Evolutionary conservation across 345 rosid species (phyloP), one percentile per base, ranked within the genome.

Genomic region (Syzygium oleosum): DNA sequence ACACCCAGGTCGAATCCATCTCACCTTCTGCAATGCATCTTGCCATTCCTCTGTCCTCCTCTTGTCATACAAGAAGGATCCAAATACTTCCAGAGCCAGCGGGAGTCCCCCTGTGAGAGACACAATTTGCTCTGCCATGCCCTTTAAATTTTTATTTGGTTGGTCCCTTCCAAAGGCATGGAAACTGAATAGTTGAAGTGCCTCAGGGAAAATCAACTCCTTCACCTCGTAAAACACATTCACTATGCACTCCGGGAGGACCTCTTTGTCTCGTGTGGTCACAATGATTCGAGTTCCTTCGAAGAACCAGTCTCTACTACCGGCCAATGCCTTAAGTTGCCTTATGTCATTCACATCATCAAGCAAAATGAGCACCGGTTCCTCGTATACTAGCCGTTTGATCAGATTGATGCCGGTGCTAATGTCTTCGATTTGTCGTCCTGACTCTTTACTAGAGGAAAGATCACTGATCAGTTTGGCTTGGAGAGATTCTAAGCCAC

Each of bases 1-100:
- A 61, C 90, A 5, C 8, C 4, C 21, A 1, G 91, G 94, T 78
- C 86, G 93, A 54, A 55, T 90, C 2, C 21, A 51, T 84, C n/a
- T 80, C 87, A 96, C 84, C 90, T 93, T 94, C 84, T 77, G 88
- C 84, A 95, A 43, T n/a, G 92, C 94, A 84, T 87, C 90, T 89
- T 90, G 89, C 98, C 99, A 95, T 51, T 93, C 93, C 34, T 31
- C 84, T 65, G 84, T 43, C 12, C 88, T 92, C 91, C 93, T 92
- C 89, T 89, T 93, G 89, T 92, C 93, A 59, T 77, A 89, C 89
- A 97, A 89, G 79, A 87, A 91, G 15, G 95, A 92, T 17, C 98
- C 99, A 90, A 95, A 93, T 21, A 95, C 98, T 91, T 95, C 94
- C 31, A 97, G 7, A n/a, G 98, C 97, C 87, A 97, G 88, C 7